Evolutionary conservation across 768 basidiomycete species (phyloP), one percentile per base, ranked within the genome.

Genomic region (Tulasnella sp.): DNA sequence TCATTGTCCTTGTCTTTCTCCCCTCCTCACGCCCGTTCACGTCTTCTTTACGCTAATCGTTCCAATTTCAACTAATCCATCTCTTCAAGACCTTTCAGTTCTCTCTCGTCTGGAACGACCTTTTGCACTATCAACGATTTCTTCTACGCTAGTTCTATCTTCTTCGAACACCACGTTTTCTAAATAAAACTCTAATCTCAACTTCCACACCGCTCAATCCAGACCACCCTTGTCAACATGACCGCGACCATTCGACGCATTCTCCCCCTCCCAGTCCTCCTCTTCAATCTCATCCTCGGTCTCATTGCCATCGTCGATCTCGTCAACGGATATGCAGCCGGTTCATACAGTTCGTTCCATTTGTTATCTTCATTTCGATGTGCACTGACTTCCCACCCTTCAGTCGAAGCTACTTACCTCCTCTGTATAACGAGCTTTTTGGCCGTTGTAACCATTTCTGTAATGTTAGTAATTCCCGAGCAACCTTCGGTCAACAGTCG

Each of bases 211-310:
- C 46, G 46, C 19, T 32, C 9, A 9, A 29, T 48, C 46, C 46
- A 14, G 17, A 48, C 29, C 46, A 48, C 29, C 46, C 46, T 48
- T 17, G 19, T 32, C 29, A 48, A 25, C 46, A 29, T 29, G 17
- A 48, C 46, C 21, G 21, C 52, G 19, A 40, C 37, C 23, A 23
- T 40, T 12, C 52, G 52, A 11, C 52, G 52, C 12, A 9, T 54
- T n/a, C 6, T 54, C 17, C 52, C 52, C 17, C 52, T 54, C 52
- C 42, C 37, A 11, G 54, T 57, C 27, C 21, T 57, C 41, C 19
- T 57, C 19, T 57, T 57, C 54, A 57, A 57, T 32, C 34, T 57
- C 41, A 57, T 57, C 41, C 54, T 57, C 41, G 21, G 29, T 31
- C 23, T 43, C 54, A 41, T 57, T 42, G 45, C 40, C 1, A 32